Evolutionary conservation across 495 filamentous ascomycete genomes (phyloP), one percentile per base, ranked within the genome.

Genomic region (Evansstolkia leycettana): DNA sequence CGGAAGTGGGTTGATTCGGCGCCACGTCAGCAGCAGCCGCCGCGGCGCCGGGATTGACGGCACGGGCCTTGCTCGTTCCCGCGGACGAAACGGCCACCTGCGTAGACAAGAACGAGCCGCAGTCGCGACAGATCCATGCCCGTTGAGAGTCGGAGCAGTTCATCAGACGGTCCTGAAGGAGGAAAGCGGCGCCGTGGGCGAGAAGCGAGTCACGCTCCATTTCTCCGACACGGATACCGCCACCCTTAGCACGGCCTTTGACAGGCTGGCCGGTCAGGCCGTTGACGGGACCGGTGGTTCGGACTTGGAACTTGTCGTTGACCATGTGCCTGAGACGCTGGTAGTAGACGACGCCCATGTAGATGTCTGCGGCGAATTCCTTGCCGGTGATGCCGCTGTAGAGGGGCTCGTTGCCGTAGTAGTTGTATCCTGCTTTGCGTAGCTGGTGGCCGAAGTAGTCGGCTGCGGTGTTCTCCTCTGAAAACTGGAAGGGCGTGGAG

Each of bases 241-340:
- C 90, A 46, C 90, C 90, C 67, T 84, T 84, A 50, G 85, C 86
- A 50, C 89, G 70, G 39, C 90, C 90, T 67, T 98, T 94, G 63
- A 96, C 87, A 17, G 90, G 90, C 55, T 98, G 90, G 20, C 92
- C 90, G 6, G 89, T 95, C 16, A 93, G 70, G 15, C 75, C 67
- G 34, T 84, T 85, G 30, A 95, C 80, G 19, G 83, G 86, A 23
- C 90, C 90, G 0, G 90, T 98, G 2, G 90, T 95, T 53, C 90
- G 76, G 38, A 96, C 90, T 60, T 98, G 90, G 73, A 85, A 98
- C 60, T 98, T 98, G 58, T 98, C 90, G 69, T 94, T 94, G 14
- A 98, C 90, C 90, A 98, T 98, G 75, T 98, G 90, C 51, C 90
- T 72, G 33, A 98, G 69, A 51, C 90, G 79, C 56, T 98, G 90